Evolutionary conservation across 495 filamentous ascomycete species (phyloP).

Genomic region (Bombardia bombarda): DNA sequence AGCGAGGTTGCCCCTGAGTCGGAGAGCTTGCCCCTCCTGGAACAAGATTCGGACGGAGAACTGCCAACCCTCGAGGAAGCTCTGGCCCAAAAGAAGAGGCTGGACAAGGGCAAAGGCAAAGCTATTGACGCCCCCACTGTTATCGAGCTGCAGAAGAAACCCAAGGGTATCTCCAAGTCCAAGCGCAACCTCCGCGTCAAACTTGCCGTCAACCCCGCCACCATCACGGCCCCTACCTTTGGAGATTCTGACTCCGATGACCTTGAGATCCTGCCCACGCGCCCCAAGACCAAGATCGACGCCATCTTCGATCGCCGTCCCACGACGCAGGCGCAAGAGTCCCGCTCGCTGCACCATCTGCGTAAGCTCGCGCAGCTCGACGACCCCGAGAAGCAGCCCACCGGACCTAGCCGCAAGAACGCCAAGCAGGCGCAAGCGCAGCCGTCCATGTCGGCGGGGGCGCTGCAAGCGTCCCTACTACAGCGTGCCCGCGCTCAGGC

Average conservation of each 20-base stretch:
- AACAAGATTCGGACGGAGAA: slow-evolving; percentile 18
- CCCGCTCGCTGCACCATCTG: slow-evolving; percentile 56
- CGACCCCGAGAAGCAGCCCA: slow-evolving; percentile 36
- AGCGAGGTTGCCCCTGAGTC: slow-evolving; percentile 4
- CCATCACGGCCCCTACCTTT: slow-evolving; percentile 19
- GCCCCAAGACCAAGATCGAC: slow-evolving; percentile 35
- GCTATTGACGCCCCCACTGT: slow-evolving; percentile 24
- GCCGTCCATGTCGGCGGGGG: slow-evolving; percentile 55
- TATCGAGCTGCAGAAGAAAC: slow-evolving; percentile 6
- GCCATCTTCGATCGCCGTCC: slow-evolving; percentile 65
- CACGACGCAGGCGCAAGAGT: slow-evolving; percentile 47
- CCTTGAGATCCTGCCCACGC: slow-evolving; percentile 27
- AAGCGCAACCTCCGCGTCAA: slow-evolving; percentile 36
- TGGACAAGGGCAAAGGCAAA: slow-evolving; percentile 52
- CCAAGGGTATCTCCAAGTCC: slow-evolving; percentile 8
- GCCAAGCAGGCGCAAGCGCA: slow-evolving; percentile 23
- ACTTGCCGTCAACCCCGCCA: slow-evolving; percentile 23
- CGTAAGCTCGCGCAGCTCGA: slow-evolving; percentile 69
- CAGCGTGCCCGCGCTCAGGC: slow-evolving; percentile 75
- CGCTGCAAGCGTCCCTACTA: slow-evolving; percentile 60
- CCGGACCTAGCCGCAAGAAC: slow-evolving; percentile 13
- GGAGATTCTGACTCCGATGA: slow-evolving; percentile 34
- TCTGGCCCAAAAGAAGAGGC: slow-evolving; percentile 12
- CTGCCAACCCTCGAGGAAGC: slow-evolving; percentile 27
- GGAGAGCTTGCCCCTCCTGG: background rate